phyloP scores from a whole-genome alignment of 192 early-diverging fungal species.

The Gamsiella multidivaricata region DNA sequence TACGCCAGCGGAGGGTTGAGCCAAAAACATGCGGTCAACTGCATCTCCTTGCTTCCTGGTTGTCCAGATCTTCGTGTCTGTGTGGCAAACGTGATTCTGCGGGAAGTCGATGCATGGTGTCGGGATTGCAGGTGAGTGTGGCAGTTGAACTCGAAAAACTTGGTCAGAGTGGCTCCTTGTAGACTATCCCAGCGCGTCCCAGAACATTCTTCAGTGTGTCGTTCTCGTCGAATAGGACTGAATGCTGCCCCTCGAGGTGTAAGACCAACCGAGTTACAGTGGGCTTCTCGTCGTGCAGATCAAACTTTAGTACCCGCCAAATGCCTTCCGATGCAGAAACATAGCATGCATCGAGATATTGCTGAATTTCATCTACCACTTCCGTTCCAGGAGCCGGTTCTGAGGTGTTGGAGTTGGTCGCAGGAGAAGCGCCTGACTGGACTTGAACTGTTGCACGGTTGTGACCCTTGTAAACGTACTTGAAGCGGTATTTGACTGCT shows the following conservation, averaged over 20 bases:
- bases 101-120: conserved; percentile 20
- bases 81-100: conserved; percentile 14
- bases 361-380: conserved; percentile 6
- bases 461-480: conserved; percentile 54
- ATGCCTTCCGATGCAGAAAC: conserved; percentile 39
- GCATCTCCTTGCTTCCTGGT: conserved; percentile 7
- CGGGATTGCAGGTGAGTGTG: conserved; percentile 2
- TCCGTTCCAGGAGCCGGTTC: background rate
- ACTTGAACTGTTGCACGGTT: conserved; percentile 14
- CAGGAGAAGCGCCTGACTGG: background rate
- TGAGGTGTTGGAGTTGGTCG: background rate
- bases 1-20: conserved; percentile 19
- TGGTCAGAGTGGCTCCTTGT: conserved; percentile 17
- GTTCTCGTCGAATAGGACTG: conserved; percentile 7
- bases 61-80: conserved; percentile 11
- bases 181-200: background rate
- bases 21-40: conserved; percentile 34
- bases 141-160: conserved; percentile 18
- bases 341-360: conserved; percentile 15
- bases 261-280: conserved; percentile 17
- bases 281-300: conserved; percentile 30
- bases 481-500: conserved; percentile 54
- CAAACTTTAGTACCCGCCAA: conserved; percentile 46
- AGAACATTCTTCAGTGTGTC: conserved; percentile 9
- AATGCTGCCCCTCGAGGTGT: conserved; percentile 21